These are phyloP conservation scores for Trifolium fragiferum DNA, from an alignment of 306 rosid genomes.

Conservation along the genomic window DNA sequence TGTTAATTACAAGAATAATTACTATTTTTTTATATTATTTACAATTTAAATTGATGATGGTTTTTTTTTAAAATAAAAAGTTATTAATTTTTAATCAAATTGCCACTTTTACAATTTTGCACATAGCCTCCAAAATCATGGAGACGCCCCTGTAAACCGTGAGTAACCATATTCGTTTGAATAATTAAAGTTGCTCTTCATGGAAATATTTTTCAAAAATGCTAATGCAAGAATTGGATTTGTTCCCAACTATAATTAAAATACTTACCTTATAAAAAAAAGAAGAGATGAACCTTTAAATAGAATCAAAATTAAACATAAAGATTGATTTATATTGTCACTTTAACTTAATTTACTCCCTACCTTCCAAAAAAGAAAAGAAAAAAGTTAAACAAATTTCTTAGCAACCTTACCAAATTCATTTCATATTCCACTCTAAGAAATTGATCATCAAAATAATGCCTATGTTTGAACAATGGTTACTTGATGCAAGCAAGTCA, in stretches of 20 bases:
- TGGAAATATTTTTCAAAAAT: background rate
- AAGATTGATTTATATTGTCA: conserved; percentile 32
- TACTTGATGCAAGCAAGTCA: background rate
- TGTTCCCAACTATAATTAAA: conserved; percentile 41
- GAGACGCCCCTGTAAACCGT: no score
- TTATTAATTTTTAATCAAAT: no score
- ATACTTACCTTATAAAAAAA: conserved; percentile 38
- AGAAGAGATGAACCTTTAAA: conserved; percentile 42
- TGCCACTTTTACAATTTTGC: no score
- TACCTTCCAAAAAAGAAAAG: conserved; percentile 26
- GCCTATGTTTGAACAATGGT: background rate
- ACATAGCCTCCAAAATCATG: no score
- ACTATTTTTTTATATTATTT: no score
- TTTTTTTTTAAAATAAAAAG: no score
- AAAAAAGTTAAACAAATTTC: conserved; percentile 4
- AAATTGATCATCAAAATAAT: conserved; percentile 26
- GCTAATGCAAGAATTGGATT: conserved; percentile 41
- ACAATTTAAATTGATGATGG: no score
- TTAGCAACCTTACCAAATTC: conserved; percentile 36
- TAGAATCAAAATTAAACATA: conserved; percentile 48
- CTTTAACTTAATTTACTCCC: conserved; percentile 41
- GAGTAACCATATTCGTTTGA: no score
- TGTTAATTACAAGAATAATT: no score
- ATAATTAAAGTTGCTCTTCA: no score
- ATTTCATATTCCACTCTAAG: conserved; percentile 17